phyloP scores from a whole-genome alignment of 2,329 filamentous ascomycete genomes.

The Trichophaea hybrida region DNA sequence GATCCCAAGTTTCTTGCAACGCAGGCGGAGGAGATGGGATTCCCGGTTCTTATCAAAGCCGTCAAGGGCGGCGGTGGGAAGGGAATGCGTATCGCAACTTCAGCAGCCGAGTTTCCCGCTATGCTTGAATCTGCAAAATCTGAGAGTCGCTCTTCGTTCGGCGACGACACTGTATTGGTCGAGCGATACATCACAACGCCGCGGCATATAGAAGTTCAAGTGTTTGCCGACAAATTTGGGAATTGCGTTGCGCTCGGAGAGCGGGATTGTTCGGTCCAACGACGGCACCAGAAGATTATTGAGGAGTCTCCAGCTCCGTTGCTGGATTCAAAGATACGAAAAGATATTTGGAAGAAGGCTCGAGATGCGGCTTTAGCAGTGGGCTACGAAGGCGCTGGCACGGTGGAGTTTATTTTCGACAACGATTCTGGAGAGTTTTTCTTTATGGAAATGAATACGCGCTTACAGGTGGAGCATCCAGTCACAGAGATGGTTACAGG shows the following conservation, averaged over 20 bases:
- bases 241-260: constrained; percentile 74
- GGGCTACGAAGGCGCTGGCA: constrained; percentile 77
- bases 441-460: constrained; percentile 66
- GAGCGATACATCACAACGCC: constrained; percentile 69
- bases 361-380: constrained; percentile 56
- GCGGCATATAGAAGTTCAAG: constrained; percentile 77
- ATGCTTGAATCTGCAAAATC: constrained; percentile 60
- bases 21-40: constrained; percentile 56
- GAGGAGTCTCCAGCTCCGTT: constrained; percentile 75
- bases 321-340: constrained; percentile 43
- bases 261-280: constrained; percentile 74
- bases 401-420: constrained; percentile 82
- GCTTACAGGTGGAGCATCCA: constrained; percentile 91
- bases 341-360: constrained; percentile 52
- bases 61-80: constrained; percentile 71
- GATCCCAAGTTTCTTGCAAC: constrained; percentile 45
- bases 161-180: constrained; percentile 69
- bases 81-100: constrained; percentile 63
- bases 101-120: constrained; percentile 51
- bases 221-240: constrained; percentile 71
- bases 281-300: constrained; percentile 78
- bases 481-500: constrained; percentile 71
- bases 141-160: constrained; percentile 65
- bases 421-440: constrained; percentile 68
- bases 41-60: constrained; percentile 64